Percentiles rank a stretch among this genome's conserved stretches.
phyloP scores from a whole-genome alignment of 116 monocot species.

The Papilionanthe hybrid region DNA sequence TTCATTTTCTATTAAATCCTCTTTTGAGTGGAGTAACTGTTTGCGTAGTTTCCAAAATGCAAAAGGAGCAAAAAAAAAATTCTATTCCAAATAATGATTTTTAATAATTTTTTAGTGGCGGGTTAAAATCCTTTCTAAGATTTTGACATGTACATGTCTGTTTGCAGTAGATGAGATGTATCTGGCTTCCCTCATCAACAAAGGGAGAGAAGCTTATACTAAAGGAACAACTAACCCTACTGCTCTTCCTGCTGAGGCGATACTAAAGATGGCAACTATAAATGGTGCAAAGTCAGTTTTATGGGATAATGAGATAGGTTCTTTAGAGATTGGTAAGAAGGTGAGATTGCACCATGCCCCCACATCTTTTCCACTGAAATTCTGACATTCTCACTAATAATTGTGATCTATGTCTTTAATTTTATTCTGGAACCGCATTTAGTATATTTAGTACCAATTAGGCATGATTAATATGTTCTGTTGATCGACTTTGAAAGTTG shows the following conservation, averaged over 20 bases:
- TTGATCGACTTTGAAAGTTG: neutral
- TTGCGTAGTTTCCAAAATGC: neutral
- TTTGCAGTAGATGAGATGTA: slow-evolving; percentile 92
- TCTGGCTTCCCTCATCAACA: slow-evolving; percentile 85
- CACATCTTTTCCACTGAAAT: neutral
- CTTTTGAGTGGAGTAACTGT: neutral
- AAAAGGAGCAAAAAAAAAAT: neutral
- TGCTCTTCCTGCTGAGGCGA: slow-evolving; percentile 62
- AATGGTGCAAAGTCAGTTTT: slow-evolving; percentile 86
- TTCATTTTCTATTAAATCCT: neutral
- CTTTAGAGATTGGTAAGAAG: slow-evolving; percentile 90
- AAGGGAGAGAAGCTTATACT: slow-evolving; percentile 66
- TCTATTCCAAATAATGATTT: neutral
- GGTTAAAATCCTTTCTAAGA: neutral
- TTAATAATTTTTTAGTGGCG: neutral
- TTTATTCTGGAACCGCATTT: neutral
- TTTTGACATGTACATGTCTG: neutral
- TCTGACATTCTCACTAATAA: neutral
- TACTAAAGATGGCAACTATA: slow-evolving; percentile 79
- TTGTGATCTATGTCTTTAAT: neutral
- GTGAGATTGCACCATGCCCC: slow-evolving; percentile 16
- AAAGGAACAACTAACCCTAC: slow-evolving; percentile 71
- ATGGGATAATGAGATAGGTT: slow-evolving; percentile 89
- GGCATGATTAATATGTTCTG: neutral
- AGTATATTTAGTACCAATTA: neutral